phyloP scores from a whole-genome alignment of 2,329 filamentous ascomycete genomes.

The Plenodomus tracheiphilus region DNA sequence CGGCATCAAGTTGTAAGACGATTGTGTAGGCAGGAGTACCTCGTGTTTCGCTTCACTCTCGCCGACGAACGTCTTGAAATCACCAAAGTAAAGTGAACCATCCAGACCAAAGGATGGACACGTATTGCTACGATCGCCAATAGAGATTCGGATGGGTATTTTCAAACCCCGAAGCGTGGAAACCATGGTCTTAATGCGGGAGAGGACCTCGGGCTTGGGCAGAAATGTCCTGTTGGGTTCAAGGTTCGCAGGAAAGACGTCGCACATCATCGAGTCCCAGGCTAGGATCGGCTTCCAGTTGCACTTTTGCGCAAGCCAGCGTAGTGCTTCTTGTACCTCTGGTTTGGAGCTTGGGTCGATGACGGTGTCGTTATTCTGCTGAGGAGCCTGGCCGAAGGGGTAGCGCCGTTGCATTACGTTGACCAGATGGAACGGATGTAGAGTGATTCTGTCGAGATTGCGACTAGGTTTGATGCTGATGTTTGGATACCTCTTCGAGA shows the following conservation, averaged over 20 bases:
- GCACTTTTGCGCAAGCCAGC: constrained; percentile 37
- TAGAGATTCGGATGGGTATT: constrained; percentile 40
- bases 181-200: constrained; percentile 37
- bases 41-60: constrained; percentile 29
- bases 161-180: constrained; percentile 29
- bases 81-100: constrained; percentile 40
- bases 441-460: constrained; percentile 30
- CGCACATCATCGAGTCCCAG: constrained; percentile 44
- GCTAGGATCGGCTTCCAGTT: constrained; percentile 39
- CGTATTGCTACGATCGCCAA: constrained; percentile 34
- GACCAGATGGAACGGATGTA: constrained; percentile 42
- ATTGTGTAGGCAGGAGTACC: constrained; percentile 36
- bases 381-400: constrained; percentile 21
- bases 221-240: constrained; percentile 32
- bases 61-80: constrained; percentile 38
- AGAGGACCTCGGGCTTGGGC: constrained; percentile 36
- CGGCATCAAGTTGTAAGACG: constrained; percentile 34
- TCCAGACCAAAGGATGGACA: constrained; percentile 34
- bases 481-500: constrained; percentile 36
- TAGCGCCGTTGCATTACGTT: constrained; percentile 37
- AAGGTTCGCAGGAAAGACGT: constrained; percentile 42
- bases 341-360: constrained; percentile 33
- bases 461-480: constrained; percentile 38
- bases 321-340: constrained; percentile 38
- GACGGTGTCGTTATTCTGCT: constrained; percentile 13